Conservation (phyloP, 768 basidiomycete species). For the Mycena capillaripes region DNA sequence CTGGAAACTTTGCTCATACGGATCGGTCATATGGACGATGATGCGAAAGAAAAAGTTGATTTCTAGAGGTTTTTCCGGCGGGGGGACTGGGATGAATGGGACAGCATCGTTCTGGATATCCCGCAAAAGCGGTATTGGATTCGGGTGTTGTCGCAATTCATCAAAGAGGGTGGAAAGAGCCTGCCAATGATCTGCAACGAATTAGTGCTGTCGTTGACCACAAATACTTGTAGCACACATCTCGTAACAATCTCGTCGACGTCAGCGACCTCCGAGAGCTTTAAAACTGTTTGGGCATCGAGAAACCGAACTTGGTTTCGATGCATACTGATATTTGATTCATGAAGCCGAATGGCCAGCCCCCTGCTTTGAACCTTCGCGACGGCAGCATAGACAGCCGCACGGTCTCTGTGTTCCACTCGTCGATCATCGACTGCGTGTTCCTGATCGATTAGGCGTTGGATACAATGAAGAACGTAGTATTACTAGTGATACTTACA, state of each 20-base stretch:
- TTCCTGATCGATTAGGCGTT: background rate
- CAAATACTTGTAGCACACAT: background rate
- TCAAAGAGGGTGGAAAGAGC: background rate
- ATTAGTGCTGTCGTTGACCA: background rate
- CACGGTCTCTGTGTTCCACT: background rate
- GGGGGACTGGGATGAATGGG: background rate
- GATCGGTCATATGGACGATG: background rate
- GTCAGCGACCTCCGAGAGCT: constrained; percentile 17
- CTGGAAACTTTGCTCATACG: background rate
- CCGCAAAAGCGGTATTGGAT: background rate
- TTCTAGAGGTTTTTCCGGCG: background rate
- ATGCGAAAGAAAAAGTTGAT: background rate
- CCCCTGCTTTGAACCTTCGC: constrained; percentile 45
- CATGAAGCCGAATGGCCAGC: constrained; percentile 38
- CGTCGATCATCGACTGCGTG: constrained; percentile 4
- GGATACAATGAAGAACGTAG: background rate
- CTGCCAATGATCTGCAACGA: constrained; percentile 1
- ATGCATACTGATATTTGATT: constrained; percentile 47
- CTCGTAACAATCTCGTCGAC: background rate
- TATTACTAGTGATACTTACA: no score
- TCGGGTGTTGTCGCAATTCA: background rate
- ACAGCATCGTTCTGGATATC: background rate
- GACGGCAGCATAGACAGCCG: constrained; percentile 48
- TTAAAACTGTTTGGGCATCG: constrained; percentile 35
- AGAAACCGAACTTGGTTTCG: constrained; percentile 53